Conservation (phyloP, 805 yeast genomes). For the Dipodascus geniculatus region DNA sequence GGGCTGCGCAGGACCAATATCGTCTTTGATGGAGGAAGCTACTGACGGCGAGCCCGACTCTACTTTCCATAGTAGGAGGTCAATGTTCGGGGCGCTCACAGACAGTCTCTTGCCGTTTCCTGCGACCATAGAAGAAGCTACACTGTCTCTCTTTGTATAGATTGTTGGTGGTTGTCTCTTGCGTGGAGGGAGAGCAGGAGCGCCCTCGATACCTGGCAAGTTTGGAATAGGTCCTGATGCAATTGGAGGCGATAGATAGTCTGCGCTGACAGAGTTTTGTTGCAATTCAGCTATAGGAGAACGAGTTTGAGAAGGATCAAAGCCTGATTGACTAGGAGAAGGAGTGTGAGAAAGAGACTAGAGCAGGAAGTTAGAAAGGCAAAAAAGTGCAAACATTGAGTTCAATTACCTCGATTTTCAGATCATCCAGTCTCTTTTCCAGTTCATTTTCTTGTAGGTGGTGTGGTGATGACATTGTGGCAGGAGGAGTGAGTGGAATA, state of each 20-base stretch:
- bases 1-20: not conserved
- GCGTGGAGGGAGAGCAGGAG: conserved; percentile 24
- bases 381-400: not conserved
- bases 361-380: not conserved
- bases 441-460: not conserved
- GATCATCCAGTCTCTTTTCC: not conserved
- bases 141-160: not conserved
- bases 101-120: conserved; percentile 4
- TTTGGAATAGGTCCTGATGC: not conserved
- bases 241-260: not conserved
- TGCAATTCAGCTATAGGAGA: not conserved
- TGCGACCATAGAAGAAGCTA: not conserved
- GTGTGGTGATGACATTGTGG: not conserved
- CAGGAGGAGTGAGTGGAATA: too few relatives aligned
- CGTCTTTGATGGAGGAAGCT: not conserved
- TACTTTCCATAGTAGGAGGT: conserved; percentile 48
- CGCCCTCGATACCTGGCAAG: not conserved
- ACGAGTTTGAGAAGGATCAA: not conserved
- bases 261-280: not conserved
- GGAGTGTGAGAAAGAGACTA: not conserved
- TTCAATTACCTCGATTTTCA: not conserved
- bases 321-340: not conserved
- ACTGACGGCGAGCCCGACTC: conserved; percentile 26
- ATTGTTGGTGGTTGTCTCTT: conserved; percentile 16
- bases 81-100: conserved; percentile 33